A percentile compares a stretch with the other conserved stretches of the same genome.
These are phyloP conservation scores for Schwanniomyces pseudopolymorphus DNA, from an alignment of 805 yeast genomes.

Conservation along the genomic window DNA sequence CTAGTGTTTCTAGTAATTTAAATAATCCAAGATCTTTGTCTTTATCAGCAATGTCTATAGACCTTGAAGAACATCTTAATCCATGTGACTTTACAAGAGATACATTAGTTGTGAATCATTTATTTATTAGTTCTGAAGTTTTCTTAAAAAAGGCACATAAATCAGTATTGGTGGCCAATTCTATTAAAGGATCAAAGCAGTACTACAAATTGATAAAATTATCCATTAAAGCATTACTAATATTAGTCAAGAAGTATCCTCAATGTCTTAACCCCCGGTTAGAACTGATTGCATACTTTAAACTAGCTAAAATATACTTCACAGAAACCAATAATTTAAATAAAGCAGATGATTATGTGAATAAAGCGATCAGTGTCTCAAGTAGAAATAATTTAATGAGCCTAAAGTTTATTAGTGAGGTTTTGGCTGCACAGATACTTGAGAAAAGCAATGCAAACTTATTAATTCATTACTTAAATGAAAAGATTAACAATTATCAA, in stretches of 20 bases:
- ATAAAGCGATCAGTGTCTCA: slow-evolving; percentile 27
- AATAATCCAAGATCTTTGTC: background rate
- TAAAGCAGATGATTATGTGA: slow-evolving; percentile 41
- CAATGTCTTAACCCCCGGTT: slow-evolving; percentile 24
- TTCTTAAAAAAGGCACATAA: slow-evolving; percentile 24
- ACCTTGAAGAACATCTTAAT: background rate
- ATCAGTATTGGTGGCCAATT: slow-evolving; percentile 12
- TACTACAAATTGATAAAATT: slow-evolving; percentile 32
- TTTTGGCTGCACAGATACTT: slow-evolving; percentile 37
- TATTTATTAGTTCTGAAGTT: slow-evolving; percentile 17
- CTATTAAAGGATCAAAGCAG: slow-evolving; percentile 15
- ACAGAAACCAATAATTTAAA: slow-evolving; percentile 42
- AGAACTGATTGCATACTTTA: slow-evolving; percentile 33
- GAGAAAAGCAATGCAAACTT: slow-evolving; percentile 22
- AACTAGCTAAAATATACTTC: slow-evolving; percentile 36
- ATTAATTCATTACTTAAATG: slow-evolving; percentile 29
- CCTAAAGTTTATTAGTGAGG: slow-evolving; percentile 30
- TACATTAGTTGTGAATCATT: slow-evolving; percentile 10
- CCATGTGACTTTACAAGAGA: background rate
- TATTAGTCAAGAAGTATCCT: slow-evolving; percentile 29
- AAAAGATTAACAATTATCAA: slow-evolving; percentile 18
- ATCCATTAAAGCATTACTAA: slow-evolving; percentile 36
- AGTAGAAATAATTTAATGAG: slow-evolving; percentile 22
- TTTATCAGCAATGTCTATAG: background rate
- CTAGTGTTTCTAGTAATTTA: too few species aligned